Evolutionary conservation across 2,329 filamentous ascomycete genomes (phyloP), one percentile per base, ranked within the genome.

Genomic region (Tolypocladium endophyticum): DNA sequence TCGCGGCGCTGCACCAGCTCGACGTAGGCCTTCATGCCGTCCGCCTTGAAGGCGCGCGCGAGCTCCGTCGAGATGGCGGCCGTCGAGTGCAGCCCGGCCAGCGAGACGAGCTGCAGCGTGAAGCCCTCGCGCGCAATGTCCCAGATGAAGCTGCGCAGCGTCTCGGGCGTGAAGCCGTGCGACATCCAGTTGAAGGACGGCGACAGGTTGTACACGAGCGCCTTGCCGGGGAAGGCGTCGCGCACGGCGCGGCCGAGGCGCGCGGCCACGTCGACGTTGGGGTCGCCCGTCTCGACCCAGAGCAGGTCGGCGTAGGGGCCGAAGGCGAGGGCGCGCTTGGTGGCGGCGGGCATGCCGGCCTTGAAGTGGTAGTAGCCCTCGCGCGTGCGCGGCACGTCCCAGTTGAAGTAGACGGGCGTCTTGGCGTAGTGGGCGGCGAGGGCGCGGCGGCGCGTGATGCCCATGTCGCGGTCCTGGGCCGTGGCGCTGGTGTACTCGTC

Each of bases 161-260:
- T 87, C 62, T 85, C 86, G 64, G 92, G 86, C 3, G 84, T 87
- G 76, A 97, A 99, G 36, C 93, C 94, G 71, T 97, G 92, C 14
- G 86, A 86, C 85, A 95, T 94, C 94, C 94, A 99, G 80, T 99
- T 97, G 82, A 99, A 99, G 11, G 90, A 96, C 1, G 94, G 94
- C 5, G 88, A 92, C 1, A 99, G 83, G 77, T 99, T 99, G 78
- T 99, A 99, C 0, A 97, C 93, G 30, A 99, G 83, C 41, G 90
- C 89, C 82, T 97, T 97, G 62, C 84, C 86, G 0, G 92, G 90
- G 67, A 84, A 79, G 4, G 76, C 78, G 0, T 78, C 75, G 59
- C 89, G 85, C 62, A 99, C 94, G 54, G 91, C 84, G 14, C 83
- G 81, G 16, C 89, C 90, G 57, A 99, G 91, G 57, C 81, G 79